Evolutionary conservation across 148 eudicot genomes (phyloP).

Genomic region (Diospyros kaki): DNA sequence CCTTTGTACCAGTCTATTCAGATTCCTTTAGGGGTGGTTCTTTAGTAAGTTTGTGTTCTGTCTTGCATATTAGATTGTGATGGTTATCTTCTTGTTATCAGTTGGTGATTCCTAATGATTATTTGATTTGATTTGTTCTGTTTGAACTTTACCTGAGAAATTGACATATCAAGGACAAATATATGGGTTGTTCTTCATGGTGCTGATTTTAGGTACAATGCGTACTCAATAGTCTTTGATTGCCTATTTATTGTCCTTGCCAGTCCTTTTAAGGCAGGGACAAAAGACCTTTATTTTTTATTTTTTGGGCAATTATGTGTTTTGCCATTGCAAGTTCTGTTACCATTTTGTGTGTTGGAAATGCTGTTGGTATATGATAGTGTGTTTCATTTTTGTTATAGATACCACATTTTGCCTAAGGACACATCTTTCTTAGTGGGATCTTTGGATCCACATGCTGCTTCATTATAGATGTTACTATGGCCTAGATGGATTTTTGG

Average conservation of each 20-base stretch:
- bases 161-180: neutral
- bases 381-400: neutral
- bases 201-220: neutral
- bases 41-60: neutral
- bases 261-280: neutral
- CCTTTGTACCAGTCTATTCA: neutral
- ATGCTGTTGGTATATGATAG: constrained; percentile 1
- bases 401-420: neutral
- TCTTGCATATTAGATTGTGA: neutral
- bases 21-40: neutral
- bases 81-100: no score
- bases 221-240: neutral
- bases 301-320: neutral
- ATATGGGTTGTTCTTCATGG: neutral
- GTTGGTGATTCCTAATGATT: neutral
- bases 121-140: neutral
- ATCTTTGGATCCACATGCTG: neutral
- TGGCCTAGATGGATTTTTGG: neutral
- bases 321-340: neutral
- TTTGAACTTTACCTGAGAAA: neutral
- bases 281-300: neutral
- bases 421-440: neutral
- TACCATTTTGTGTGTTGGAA: neutral
- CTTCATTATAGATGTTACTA: neutral
- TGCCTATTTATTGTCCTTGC: neutral